A percentile compares a stretch with the other conserved stretches of the same genome.
phyloP scores from a whole-genome alignment of 2,329 filamentous ascomycete species.

The Trichophyton schoenleinii region DNA sequence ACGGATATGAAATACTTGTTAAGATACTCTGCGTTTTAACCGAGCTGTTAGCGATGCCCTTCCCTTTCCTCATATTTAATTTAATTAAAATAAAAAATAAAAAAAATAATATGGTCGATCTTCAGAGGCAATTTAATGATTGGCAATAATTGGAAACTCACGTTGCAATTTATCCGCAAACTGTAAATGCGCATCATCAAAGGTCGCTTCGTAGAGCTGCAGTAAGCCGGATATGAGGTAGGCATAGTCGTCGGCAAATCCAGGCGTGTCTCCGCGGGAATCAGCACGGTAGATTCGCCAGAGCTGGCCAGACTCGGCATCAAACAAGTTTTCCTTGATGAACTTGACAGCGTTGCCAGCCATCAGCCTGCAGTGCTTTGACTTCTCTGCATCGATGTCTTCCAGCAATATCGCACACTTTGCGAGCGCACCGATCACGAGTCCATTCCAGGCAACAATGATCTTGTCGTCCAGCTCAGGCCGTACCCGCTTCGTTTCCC shows the following conservation, averaged over 20 bases:
- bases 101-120: background rate
- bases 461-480: constrained; percentile 82
- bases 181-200: constrained; percentile 59
- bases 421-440: constrained; percentile 73
- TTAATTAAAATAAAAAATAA: too few relatives aligned
- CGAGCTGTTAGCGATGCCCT: constrained; percentile 5
- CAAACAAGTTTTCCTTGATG: constrained; percentile 62
- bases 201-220: constrained; percentile 71
- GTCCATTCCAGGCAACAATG: constrained; percentile 74
- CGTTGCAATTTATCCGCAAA: constrained; percentile 75
- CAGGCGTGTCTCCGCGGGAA: constrained; percentile 51
- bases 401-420: constrained; percentile 59
- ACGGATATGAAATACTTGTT: constrained; percentile 65
- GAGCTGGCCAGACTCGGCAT: constrained; percentile 48
- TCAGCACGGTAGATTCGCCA: constrained; percentile 61
- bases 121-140: background rate
- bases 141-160: constrained; percentile 25
- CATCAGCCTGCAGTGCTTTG: constrained; percentile 48
- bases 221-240: constrained; percentile 74
- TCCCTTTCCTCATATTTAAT: too few relatives aligned
- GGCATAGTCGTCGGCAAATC: constrained; percentile 89
- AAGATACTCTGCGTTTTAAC: constrained; percentile 49
- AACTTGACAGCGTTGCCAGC: constrained; percentile 60
- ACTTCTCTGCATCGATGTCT: constrained; percentile 44
- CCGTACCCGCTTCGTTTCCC: constrained; percentile 59